Evolutionary conservation across 2,329 filamentous ascomycete genomes (phyloP), one percentile per base, ranked within the genome.

Genomic region (Tothia fuscella): DNA sequence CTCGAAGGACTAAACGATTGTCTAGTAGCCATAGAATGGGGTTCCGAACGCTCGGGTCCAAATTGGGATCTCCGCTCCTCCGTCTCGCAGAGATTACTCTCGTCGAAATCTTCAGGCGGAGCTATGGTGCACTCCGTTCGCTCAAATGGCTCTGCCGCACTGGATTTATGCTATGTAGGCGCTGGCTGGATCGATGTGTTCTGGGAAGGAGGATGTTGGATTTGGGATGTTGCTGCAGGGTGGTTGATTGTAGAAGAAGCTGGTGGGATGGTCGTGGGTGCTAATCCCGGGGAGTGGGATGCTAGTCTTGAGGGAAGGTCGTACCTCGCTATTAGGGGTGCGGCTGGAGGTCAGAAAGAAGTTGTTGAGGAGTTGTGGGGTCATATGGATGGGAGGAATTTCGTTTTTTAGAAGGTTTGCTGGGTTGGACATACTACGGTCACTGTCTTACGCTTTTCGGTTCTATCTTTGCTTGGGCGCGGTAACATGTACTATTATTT

Each of bases 141-240:
- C 13, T 55, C 53, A 3, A 55, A 50, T 9, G 58, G 59, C 12
- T 60, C 57, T 2, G 58, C 58, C 0, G 59, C 58, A 0, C 50
- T 62, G 2, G 54, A 61, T 45, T 59, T 62, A 41, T 62, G 59
- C 48, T 60, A 59, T 44, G 58, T 61, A 1, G 59, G 58, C 2
- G 52, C 55, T 5, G 58, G 58, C 26, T 50, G 48, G 32, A 37
- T 61, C 1, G 58, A 62, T 31, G 42, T 49, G 1, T 61, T 59
- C 41, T 62, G 58, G 58, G 59, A 62, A 43, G 57, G 53, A 3
- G 58, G 58, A 0, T 54, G 55, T 4, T 59, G 51, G 50, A 44
- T 53, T 5, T 62, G 59, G 59, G 59, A 62, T 30, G 51, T 62
- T 3, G 52, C 49, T 6, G 59, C 58, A 5, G 59, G 59, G 1